Percentiles rank a stretch among this genome's conserved stretches.
These are phyloP conservation scores for Wallacemonas sp. DNA, from an alignment of 208 protist species.

Conservation along the genomic window DNA sequence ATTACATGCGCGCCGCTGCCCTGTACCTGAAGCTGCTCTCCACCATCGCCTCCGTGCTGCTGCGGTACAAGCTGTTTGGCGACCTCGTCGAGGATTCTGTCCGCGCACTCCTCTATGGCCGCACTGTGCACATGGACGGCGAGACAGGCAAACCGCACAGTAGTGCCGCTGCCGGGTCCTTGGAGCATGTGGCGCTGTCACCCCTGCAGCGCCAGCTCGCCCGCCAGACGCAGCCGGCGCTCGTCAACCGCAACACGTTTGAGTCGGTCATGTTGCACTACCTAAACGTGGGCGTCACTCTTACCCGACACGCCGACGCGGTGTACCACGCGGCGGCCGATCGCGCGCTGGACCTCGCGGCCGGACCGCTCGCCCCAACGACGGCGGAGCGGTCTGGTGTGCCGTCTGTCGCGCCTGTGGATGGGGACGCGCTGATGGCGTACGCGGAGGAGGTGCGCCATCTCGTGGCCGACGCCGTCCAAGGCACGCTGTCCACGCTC, in stretches of 20 bases:
- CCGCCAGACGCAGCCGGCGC: constrained; percentile 46
- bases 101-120: constrained; percentile 10
- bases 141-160: too few relatives aligned
- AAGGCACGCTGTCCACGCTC: constrained; percentile 49
- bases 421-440: constrained; percentile 23
- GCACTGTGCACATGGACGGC: too few relatives aligned
- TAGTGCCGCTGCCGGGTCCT: too few relatives aligned
- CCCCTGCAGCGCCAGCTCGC: constrained; percentile 2
- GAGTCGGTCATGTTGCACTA: constrained; percentile 69
- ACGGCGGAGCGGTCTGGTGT: too few relatives aligned
- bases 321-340: constrained; percentile 65
- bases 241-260: constrained; percentile 56
- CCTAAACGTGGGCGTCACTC: constrained; percentile 56
- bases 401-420: not conserved
- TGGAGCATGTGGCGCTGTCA: too few relatives aligned
- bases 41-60: constrained; percentile 33
- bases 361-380: constrained; percentile 6
- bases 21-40: constrained; percentile 70
- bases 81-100: constrained; percentile 24
- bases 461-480: constrained; percentile 53
- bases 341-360: constrained; percentile 18
- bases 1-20: constrained; percentile 57
- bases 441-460: constrained; percentile 64
- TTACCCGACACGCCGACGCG: constrained; percentile 56
- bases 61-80: constrained; percentile 41